Evolutionary conservation across 2,329 filamentous ascomycete species (phyloP).

Genomic region (Alternaria novae-zelandiae): DNA sequence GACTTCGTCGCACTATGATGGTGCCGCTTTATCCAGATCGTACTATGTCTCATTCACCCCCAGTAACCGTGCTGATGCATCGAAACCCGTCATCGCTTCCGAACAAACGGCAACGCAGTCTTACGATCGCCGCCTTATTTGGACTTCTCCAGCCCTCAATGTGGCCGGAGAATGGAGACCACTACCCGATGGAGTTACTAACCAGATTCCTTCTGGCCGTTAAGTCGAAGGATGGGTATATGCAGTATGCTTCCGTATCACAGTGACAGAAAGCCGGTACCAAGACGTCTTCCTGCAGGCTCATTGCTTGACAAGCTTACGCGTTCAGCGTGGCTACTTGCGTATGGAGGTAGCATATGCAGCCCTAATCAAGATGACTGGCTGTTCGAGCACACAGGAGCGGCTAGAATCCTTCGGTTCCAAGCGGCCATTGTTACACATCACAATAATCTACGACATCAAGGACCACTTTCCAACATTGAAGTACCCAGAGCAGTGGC

Average conservation of each 20-base stretch:
- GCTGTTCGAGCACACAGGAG: background rate
- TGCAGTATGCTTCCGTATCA: slow-evolving; percentile 17
- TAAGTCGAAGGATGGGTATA: slow-evolving; percentile 2
- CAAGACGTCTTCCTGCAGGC: slow-evolving; percentile 29
- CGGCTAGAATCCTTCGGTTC: slow-evolving; percentile 5
- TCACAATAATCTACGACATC: slow-evolving; percentile 4
- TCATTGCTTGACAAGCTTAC: slow-evolving; percentile 35
- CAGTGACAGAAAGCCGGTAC: slow-evolving; percentile 17
- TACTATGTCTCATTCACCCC: slow-evolving; percentile 21
- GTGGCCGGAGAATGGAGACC: slow-evolving; percentile 5
- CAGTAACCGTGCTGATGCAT: slow-evolving; percentile 8
- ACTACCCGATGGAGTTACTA: slow-evolving; percentile 1
- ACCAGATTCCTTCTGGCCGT: slow-evolving; percentile 1
- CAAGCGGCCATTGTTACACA: slow-evolving; percentile 20
- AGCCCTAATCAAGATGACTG: slow-evolving; percentile 4
- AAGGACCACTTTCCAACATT: background rate
- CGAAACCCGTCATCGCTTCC: slow-evolving; percentile 12
- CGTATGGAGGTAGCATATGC: background rate
- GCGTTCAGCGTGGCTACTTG: slow-evolving; percentile 24
- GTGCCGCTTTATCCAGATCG: slow-evolving; percentile 20
- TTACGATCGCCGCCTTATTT: background rate
- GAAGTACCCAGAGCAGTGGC: background rate
- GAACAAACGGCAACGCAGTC: slow-evolving; percentile 2
- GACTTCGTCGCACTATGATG: slow-evolving; percentile 22
- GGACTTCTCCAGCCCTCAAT: background rate